Evolutionary conservation across 306 rosid genomes (phyloP), one percentile per base, ranked within the genome.

Genomic region (Adenanthera pavonina): DNA sequence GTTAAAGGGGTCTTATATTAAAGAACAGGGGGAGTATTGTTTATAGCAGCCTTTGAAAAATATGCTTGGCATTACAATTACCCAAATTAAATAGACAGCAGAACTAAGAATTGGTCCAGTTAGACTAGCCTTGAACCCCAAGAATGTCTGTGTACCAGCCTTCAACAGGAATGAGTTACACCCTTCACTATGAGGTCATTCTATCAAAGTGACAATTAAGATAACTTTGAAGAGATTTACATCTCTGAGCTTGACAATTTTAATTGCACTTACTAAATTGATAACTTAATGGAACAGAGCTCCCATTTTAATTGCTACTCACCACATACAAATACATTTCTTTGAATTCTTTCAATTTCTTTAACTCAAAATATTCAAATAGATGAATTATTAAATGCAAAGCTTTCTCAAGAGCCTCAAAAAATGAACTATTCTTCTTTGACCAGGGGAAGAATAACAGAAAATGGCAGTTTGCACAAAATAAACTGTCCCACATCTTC

Each of bases 51-150:
- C 34, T 16, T 72, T 65, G 82, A 77, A 19, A 71, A 59, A 19
- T 49, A 84, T 19, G 47, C 14, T 68, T 41, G 35, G 65, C 75
- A 84, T 61, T 17, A 41, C 34, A 79, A 72, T 43, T 84, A 59
- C 41, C 52, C 43, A 57, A 47, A 84, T 79, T 66, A 71, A 83
- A 79, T 69, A 68, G 53, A 64, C 41, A 72, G 65, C 67, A 52
- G 41, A 77, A 72, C 17, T 46, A 72, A 47, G 25, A 74, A 56
- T 56, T 16, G 41, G 74, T 71, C 82, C 51, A 52, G 33, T 33
- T 46, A 56, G 53, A 60, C 57, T 59, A 76, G 47, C 25, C 36
- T 49, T 72, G 46, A 62, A 62, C 7, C 71, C 71, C 33, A 54
- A 14, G 16, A 33, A 49, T 46, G 30, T 44, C 48, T 47, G 53